A percentile compares a stretch with the other conserved stretches of the same genome.
phyloP scores from a whole-genome alignment of 2,329 filamentous ascomycete species.

The Xylaria sp. region DNA sequence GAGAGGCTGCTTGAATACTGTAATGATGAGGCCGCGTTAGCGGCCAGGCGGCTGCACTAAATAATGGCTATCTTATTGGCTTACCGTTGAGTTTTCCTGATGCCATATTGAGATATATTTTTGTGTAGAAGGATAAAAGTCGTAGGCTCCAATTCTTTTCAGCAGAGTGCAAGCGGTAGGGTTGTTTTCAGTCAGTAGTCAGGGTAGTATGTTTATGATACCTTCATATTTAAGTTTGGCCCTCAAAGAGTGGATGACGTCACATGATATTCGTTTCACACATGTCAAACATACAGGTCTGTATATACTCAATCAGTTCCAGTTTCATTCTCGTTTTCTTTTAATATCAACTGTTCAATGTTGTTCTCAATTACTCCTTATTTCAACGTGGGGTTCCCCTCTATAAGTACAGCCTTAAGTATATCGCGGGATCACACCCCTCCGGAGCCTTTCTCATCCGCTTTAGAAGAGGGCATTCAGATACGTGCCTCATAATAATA shows the following conservation, averaged over 20 bases:
- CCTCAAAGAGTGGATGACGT: conserved; percentile 21
- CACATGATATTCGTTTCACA: conserved; percentile 14
- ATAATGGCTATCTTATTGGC: neutral
- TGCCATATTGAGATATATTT: conserved; percentile 30
- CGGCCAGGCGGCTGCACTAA: neutral
- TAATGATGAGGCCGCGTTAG: neutral
- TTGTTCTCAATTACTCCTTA: neutral
- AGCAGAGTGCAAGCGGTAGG: neutral
- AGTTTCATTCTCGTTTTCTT: neutral
- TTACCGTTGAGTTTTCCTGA: conserved; percentile 39
- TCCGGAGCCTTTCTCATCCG: too few relatives aligned
- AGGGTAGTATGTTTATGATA: neutral
- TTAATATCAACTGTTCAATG: neutral
- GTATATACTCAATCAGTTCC: neutral
- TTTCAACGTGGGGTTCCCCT: neutral
- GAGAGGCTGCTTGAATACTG: conserved; percentile 69
- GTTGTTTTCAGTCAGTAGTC: neutral
- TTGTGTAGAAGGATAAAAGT: neutral
- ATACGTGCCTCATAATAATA: too few relatives aligned
- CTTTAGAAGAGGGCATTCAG: too few relatives aligned
- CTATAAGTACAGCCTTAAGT: too few relatives aligned
- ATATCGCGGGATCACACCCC: too few relatives aligned
- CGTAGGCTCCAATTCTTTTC: neutral
- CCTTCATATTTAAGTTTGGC: neutral
- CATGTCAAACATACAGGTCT: neutral